A percentile compares a stretch with the other conserved stretches of the same genome.
These are phyloP conservation scores for Globisporangium rhizosaccharum DNA, from an alignment of 352 stramenopile genomes.

Conservation along the genomic window DNA sequence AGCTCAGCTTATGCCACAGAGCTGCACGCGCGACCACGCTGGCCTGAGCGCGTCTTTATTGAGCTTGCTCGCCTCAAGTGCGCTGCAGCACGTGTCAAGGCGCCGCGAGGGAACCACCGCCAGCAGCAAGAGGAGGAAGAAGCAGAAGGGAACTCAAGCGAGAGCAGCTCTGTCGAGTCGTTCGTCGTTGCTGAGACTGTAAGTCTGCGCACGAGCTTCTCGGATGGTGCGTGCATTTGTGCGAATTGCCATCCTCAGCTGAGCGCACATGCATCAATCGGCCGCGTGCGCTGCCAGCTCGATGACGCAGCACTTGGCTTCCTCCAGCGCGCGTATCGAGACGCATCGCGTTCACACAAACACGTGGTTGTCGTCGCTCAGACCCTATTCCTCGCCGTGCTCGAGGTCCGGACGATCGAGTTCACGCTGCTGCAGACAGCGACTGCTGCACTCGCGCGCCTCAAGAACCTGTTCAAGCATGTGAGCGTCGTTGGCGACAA, in stretches of 20 bases:
- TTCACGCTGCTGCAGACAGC: slow-evolving; percentile 32
- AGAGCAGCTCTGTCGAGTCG: slow-evolving; percentile 13
- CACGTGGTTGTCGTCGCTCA: background rate
- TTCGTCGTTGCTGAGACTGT: slow-evolving; percentile 33
- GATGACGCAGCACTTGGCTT: slow-evolving; percentile 22
- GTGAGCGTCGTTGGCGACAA: slow-evolving; percentile 55
- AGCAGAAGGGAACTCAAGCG: background rate
- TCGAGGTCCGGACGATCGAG: slow-evolving; percentile 48
- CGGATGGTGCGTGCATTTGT: slow-evolving; percentile 38
- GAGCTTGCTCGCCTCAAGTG: slow-evolving; percentile 31
- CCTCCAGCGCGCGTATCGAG: background rate
- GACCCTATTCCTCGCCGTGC: slow-evolving; percentile 45
- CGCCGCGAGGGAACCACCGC: background rate
- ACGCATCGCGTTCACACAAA: slow-evolving; percentile 2
- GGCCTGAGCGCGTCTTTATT: slow-evolving; percentile 38
- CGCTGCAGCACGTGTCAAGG: slow-evolving; percentile 1
- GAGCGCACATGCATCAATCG: slow-evolving; percentile 32
- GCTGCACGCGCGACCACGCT: slow-evolving; percentile 5
- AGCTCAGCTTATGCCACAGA: background rate
- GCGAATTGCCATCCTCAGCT: slow-evolving; percentile 39
- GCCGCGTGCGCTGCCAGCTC: slow-evolving; percentile 43
- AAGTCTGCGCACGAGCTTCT: slow-evolving; percentile 44
- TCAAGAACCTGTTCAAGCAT: slow-evolving; percentile 54
- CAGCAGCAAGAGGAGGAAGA: background rate
- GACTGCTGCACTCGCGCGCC: slow-evolving; percentile 4